Evolutionary conservation across 805 yeast species (phyloP).

Genomic region (Barnettozyma salicaria): DNA sequence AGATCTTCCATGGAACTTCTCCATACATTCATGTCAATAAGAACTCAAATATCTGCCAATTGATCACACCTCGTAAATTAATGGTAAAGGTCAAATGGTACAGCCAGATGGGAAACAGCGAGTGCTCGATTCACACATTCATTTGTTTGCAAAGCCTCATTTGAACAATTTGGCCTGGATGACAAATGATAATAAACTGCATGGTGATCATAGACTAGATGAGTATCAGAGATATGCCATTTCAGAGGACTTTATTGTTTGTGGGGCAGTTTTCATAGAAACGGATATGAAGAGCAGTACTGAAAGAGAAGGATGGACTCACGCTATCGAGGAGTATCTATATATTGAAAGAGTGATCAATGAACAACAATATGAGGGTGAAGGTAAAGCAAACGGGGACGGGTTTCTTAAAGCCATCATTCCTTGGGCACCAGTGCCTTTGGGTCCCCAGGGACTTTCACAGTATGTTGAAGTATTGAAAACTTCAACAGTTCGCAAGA

Average conservation of each 20-base stretch:
- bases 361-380: slow-evolving; percentile 4
- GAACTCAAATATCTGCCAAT: too few species aligned
- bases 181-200: slow-evolving; percentile 10
- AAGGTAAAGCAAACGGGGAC: slow-evolving; percentile 3
- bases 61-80: too few species aligned
- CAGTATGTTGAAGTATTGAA: slow-evolving; percentile 17
- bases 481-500: slow-evolving; percentile 12
- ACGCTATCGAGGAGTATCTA: slow-evolving; percentile 14
- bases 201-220: slow-evolving; percentile 12
- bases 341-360: slow-evolving; percentile 11
- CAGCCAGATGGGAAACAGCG: not conserved
- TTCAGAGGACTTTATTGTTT: not conserved
- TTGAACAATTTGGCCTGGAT: slow-evolving; percentile 15
- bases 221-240: slow-evolving; percentile 6
- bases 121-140: slow-evolving; percentile 21
- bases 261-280: slow-evolving; percentile 17
- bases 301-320: slow-evolving; percentile 11
- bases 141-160: slow-evolving; percentile 14
- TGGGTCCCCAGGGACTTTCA: slow-evolving; percentile 24
- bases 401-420: slow-evolving; percentile 27
- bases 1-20: too few species aligned
- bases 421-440: slow-evolving; percentile 42
- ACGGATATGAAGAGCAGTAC: slow-evolving; percentile 16
- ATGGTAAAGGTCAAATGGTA: too few species aligned
- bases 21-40: too few species aligned